phyloP scores from a whole-genome alignment of 192 early-diverging fungal species.

The Linnemannia hyalina region DNA sequence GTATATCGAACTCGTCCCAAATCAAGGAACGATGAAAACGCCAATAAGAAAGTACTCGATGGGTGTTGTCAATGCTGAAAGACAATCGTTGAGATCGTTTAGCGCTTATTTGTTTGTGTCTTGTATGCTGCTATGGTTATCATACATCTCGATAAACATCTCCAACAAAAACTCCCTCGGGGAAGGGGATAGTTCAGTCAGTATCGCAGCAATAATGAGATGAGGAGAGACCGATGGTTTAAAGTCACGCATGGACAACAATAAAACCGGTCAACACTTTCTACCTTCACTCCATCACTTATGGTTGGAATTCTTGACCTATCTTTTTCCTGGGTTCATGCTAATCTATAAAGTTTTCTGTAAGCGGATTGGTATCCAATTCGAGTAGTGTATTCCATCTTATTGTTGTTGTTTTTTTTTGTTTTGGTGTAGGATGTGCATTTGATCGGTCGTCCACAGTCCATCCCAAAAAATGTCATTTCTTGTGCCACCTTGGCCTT shows the following conservation, averaged over 20 bases:
- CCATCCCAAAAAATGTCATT: background rate
- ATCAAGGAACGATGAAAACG: background rate
- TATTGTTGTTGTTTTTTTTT: background rate
- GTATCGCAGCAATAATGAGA: background rate
- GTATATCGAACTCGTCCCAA: background rate
- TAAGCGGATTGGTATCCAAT: background rate
- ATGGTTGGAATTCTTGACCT: background rate
- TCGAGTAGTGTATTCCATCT: background rate
- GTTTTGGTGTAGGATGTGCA: background rate
- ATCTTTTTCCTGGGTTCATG: background rate
- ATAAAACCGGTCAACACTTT: background rate
- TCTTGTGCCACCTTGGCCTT: slow-evolving; percentile 1
- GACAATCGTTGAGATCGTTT: background rate
- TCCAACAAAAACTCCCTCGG: background rate
- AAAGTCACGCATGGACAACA: background rate
- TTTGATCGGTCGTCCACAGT: background rate
- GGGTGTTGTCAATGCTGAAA: background rate
- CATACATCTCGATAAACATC: background rate
- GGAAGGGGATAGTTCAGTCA: background rate
- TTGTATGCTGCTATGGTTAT: background rate
- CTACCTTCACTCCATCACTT: background rate
- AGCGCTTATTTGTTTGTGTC: background rate
- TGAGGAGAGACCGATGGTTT: background rate
- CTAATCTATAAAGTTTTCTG: background rate
- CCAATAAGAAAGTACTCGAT: background rate